Percentiles rank a stretch among this genome's conserved stretches.
Evolutionary conservation across 192 early-diverging fungal species (phyloP).

Genomic region (Mycoemilia scoparia): DNA sequence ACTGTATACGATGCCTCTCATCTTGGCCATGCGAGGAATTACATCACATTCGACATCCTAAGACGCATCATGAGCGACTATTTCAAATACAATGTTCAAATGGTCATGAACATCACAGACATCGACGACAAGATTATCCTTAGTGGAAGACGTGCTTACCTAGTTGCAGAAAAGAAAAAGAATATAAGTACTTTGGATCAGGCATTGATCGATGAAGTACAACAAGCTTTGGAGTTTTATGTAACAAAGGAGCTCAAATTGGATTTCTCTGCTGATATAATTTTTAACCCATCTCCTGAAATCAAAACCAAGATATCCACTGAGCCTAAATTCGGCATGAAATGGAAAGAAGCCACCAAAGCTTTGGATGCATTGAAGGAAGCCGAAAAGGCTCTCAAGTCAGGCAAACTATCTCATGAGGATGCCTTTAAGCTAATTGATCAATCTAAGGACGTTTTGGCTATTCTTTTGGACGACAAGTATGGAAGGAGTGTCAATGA

Average conservation of each 20-base stretch:
- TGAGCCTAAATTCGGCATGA: slow-evolving; percentile 60
- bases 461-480: slow-evolving; percentile 22
- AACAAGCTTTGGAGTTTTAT: slow-evolving; percentile 43
- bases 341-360: slow-evolving; percentile 34
- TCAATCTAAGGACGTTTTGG: slow-evolving; percentile 15
- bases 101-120: slow-evolving; percentile 97
- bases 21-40: slow-evolving; percentile 90
- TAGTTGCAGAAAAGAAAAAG: slow-evolving; percentile 38
- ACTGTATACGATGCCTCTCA: slow-evolving; percentile 94
- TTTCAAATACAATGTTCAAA: slow-evolving; percentile 80
- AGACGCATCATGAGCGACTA: slow-evolving; percentile 88
- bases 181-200: slow-evolving; percentile 24
- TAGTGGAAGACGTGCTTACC: slow-evolving; percentile 66
- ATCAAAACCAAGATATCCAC: slow-evolving; percentile 19
- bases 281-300: slow-evolving; percentile 19
- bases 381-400: slow-evolving; percentile 5
- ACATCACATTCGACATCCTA: slow-evolving; percentile 83
- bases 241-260: slow-evolving; percentile 35
- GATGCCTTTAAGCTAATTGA: slow-evolving; percentile 20
- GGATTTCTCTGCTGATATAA: slow-evolving; percentile 33
- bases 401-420: slow-evolving; percentile 13
- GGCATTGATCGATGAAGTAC: slow-evolving; percentile 34
- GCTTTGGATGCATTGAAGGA: slow-evolving; percentile 11
- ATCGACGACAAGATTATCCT: slow-evolving; percentile 98
- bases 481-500: slow-evolving; percentile 55